These are phyloP conservation scores for Andrographis paniculata DNA, from an alignment of 305 asterid species.

Conservation along the genomic window DNA sequence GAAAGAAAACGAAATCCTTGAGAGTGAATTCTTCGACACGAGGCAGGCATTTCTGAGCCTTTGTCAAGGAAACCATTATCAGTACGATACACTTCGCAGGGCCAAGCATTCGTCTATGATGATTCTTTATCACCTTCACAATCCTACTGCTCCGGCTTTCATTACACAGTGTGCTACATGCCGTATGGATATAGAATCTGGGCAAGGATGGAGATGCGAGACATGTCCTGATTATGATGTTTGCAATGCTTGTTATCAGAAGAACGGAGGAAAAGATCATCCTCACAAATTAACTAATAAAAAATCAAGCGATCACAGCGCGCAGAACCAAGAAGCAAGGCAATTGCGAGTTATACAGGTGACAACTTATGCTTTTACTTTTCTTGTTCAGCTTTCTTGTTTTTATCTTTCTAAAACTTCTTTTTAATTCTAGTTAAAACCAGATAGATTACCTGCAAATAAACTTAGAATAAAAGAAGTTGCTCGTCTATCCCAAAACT, in stretches of 20 bases:
- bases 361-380: conserved; percentile 9
- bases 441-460: too few relatives aligned
- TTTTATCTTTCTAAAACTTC: neutral
- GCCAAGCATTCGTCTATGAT: conserved; percentile 99
- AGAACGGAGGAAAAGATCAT: conserved; percentile 81
- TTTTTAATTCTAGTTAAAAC: too few relatives aligned
- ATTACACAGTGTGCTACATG: conserved; percentile 72
- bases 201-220: conserved; percentile 99
- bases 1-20: conserved; percentile 91
- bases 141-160: conserved; percentile 97
- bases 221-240: conserved; percentile 94
- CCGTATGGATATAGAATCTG: conserved; percentile 85
- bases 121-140: conserved; percentile 99
- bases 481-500: too few relatives aligned
- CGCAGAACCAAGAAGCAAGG: conserved; percentile 94
- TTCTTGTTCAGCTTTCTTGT: conserved; percentile 1
- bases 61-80: conserved; percentile 98
- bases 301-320: conserved; percentile 83
- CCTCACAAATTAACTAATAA: conserved; percentile 91
- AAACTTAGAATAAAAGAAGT: too few relatives aligned
- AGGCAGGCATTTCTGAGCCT: conserved; percentile 95
- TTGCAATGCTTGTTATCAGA: conserved; percentile 70
- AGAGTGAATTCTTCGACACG: conserved; percentile 97
- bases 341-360: conserved; percentile 89
- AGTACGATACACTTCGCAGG: conserved; percentile 94